Evolutionary conservation across 2,329 filamentous ascomycete species (phyloP), one percentile per base, ranked within the genome.

Genomic region (Rutstroemia sp.): DNA sequence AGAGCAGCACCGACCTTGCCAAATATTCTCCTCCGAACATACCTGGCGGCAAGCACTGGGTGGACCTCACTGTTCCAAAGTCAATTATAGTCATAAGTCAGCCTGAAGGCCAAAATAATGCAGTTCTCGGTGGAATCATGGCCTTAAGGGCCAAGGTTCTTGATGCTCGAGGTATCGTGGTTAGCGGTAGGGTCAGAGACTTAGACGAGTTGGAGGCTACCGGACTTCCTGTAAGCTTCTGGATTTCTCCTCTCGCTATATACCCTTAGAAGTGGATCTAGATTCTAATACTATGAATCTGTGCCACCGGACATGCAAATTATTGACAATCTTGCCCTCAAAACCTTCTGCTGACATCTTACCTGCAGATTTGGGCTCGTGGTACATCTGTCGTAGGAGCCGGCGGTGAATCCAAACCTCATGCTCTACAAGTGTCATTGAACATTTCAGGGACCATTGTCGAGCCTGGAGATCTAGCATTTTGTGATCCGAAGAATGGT

Each of bases 41-140:
- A 47, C 80, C 82, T 1, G 64, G 73, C 3, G 79, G 76, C 7
- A 79, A 76, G 6, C 87, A 90, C 64, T 91, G 85, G 78, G 85
- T 84, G 39, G 88, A 92, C 70, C 72, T 81, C 44, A 79, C 81
- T 1, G 71, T 79, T 25, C 72, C 77, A 0, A 79, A 76, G 7
- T 86, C 82, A 1, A 77, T 90, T 53, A 80, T 85, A 4, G 73
- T 91, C 4, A 77, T 90, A 58, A 79, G 81, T 59, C 86, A 90
- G 65, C 85, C 86, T 0, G 65, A 74, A 0, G 77, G 75, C 0
- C 86, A 90, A 67, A 77, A 77, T 52, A 89, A 87, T 70, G 87
- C 87, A 5, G 78, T 88, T 7, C 78, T 88, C 5, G 88, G 88
- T n/a, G 87, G 87, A 18, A 88, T 91, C 61, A 87, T 90, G 79